phyloP scores from a whole-genome alignment of 1,284 basidiomycete species.

The Spongiforma sp. region DNA sequence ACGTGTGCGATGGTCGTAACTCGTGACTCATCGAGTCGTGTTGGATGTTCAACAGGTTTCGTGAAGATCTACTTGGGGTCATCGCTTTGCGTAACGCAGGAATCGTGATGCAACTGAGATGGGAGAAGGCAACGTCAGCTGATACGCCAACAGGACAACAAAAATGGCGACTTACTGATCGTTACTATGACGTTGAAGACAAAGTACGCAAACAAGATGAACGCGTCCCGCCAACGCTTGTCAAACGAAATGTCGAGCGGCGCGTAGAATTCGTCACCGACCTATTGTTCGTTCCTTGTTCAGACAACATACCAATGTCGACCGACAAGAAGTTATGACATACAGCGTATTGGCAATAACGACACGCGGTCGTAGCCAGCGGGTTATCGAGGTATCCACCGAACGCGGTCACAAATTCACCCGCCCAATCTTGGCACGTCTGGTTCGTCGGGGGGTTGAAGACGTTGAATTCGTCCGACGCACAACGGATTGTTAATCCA shows the following conservation, averaged over 20 bases:
- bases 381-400: conserved; percentile 86
- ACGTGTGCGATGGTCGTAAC: no score
- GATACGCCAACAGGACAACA: background rate
- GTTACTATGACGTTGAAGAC: conserved; percentile 79
- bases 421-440: conserved; percentile 76
- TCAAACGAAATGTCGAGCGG: conserved; percentile 73
- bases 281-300: no score
- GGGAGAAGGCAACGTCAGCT: no score
- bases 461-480: conserved; percentile 65
- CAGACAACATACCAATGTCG: background rate
- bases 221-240: conserved; percentile 76
- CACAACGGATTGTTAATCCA: conserved; percentile 73
- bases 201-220: conserved; percentile 70
- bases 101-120: conserved; percentile 71
- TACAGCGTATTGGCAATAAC: conserved; percentile 73
- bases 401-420: conserved; percentile 62
- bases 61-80: no score
- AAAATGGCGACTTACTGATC: conserved; percentile 50
- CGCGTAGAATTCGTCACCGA: conserved; percentile 74
- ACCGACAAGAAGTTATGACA: conserved; percentile 16
- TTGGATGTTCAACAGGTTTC: no score
- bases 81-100: conserved; percentile 74
- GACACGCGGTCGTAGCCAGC: conserved; percentile 61
- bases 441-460: conserved; percentile 79
- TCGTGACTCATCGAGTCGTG: no score